Percentiles rank a stretch among this genome's conserved stretches.
phyloP scores from a whole-genome alignment of 768 basidiomycete species.

The Exidia glandulosa region DNA sequence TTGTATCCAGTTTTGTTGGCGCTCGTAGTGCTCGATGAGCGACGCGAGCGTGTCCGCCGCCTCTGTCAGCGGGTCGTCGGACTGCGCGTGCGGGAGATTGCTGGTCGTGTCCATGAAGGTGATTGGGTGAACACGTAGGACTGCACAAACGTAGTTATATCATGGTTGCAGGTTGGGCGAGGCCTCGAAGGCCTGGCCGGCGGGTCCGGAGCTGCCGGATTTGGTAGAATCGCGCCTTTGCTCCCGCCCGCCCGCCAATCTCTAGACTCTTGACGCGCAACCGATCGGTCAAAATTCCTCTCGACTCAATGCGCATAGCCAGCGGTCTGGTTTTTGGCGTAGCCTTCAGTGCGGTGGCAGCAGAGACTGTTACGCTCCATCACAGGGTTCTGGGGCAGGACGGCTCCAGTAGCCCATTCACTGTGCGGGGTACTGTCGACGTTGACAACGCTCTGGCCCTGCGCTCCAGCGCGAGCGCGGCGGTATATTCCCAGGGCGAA shows the following conservation, averaged over 20 bases:
- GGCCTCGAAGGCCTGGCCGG: too few species aligned
- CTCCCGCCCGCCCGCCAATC: too few species aligned
- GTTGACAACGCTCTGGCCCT: neutral
- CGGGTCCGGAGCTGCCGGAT: too few species aligned
- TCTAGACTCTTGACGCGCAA: too few species aligned
- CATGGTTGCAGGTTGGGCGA: too few species aligned
- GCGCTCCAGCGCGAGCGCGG: neutral
- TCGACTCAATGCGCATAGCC: too few species aligned
- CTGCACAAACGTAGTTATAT: too few species aligned
- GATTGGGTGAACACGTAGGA: constrained; percentile 6
- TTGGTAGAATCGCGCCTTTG: too few species aligned
- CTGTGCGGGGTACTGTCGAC: neutral
- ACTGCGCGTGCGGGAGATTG: constrained; percentile 17
- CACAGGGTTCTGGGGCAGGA: neutral
- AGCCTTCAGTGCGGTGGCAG: too few species aligned
- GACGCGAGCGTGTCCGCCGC: constrained; percentile 53
- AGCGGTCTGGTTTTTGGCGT: too few species aligned
- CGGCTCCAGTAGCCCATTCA: neutral
- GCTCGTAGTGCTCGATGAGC: constrained; percentile 56
- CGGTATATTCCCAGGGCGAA: neutral
- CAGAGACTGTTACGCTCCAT: neutral
- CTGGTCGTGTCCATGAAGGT: constrained; percentile 9
- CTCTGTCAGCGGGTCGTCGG: constrained; percentile 18
- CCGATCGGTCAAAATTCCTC: too few species aligned
- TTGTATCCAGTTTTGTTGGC: constrained; percentile 62